Base-by-base conservation (phyloP, 1,139 yeast genomes). In the Debaryomyces sp. region DNA sequence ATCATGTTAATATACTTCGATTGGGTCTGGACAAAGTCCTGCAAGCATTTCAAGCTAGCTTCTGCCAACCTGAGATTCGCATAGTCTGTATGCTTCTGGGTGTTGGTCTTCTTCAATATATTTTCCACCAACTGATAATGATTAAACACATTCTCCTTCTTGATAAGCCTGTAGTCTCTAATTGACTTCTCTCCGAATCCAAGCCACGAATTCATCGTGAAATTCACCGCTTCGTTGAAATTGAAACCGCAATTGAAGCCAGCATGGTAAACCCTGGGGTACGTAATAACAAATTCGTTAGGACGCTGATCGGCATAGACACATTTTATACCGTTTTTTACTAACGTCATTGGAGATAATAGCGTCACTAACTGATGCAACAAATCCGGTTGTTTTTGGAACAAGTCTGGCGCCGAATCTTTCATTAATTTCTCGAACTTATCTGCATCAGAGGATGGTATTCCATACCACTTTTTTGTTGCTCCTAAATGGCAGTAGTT, bases 171-270 rank as follows among this genome's bases (percentile, higher is more conserved):
- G 61, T 87, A 87, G 54, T 85, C 87, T 17, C 62, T 54, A 3
- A 85, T 71, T 0, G 92, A 80, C 43, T 71, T 67, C 12, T 82
- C 77, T 1, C 94, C 92, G 63, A 69, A 82, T 13, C 77, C 80
- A 23, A 87, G 63, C 95, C 95, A 87, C 41, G 77, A 73, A 46
- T 81, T 78, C 75, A 84, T 80, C 1, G 96, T 92, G 67, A 89
- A 89, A 61, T 89, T 89, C 4, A 89, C 96, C 0, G 95, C 89
- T 58, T 89, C 96, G 45, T 92, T 92, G 56, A 87, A 71, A 61
- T 89, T 89, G 61, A 85, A 89, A 1, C 96, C 96, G 57, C 85
- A 88, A 59, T 89, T 89, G 68, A 89, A 87, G 0, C 95, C 95
- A 2, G 92, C 85, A 66, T 87, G 95, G 60, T 87, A 87, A 21